phyloP scores from a whole-genome alignment of 2,329 filamentous ascomycete species.

The Alternaria consortialis region DNA sequence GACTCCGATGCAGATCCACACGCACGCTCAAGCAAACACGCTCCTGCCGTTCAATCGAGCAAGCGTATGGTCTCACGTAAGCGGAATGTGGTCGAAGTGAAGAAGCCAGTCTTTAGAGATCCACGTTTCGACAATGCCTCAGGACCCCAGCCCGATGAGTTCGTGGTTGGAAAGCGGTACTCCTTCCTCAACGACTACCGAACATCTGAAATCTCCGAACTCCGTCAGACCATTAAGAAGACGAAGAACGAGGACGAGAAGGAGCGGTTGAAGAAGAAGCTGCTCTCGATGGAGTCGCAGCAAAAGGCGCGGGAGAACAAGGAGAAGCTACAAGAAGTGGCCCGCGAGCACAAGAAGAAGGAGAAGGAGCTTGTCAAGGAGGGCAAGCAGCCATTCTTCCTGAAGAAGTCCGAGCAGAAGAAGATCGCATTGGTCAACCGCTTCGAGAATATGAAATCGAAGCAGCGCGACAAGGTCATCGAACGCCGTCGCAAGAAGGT shows the following conservation, averaged over 20 bases:
- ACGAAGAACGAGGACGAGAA: constrained; percentile 71
- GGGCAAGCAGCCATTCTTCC: constrained; percentile 91
- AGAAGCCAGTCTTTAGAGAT: constrained; percentile 73
- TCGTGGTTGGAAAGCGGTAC: constrained; percentile 75
- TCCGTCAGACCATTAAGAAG: constrained; percentile 73
- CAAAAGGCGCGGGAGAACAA: constrained; percentile 75
- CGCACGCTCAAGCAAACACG: constrained; percentile 80
- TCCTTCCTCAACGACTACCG: constrained; percentile 88
- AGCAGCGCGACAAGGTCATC: constrained; percentile 83
- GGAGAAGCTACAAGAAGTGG: constrained; percentile 73
- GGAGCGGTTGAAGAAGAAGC: constrained; percentile 74
- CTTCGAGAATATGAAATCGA: constrained; percentile 84
- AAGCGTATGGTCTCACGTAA: constrained; percentile 84
- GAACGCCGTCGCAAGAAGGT: constrained; percentile 91
- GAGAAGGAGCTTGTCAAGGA: constrained; percentile 87
- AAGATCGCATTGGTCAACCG: constrained; percentile 80
- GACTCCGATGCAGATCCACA: constrained; percentile 48
- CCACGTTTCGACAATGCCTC: constrained; percentile 83
- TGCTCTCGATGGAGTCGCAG: constrained; percentile 81
- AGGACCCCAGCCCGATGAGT: constrained; percentile 63
- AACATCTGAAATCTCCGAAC: constrained; percentile 78
- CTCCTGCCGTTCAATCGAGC: constrained; percentile 81
- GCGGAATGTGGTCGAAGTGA: constrained; percentile 73
- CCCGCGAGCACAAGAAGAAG: constrained; percentile 77
- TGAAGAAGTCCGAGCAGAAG: constrained; percentile 93